Percentiles rank a stretch among this genome's conserved stretches.
Conservation (phyloP, 768 basidiomycete species). For the Lactarius psammicola region DNA sequence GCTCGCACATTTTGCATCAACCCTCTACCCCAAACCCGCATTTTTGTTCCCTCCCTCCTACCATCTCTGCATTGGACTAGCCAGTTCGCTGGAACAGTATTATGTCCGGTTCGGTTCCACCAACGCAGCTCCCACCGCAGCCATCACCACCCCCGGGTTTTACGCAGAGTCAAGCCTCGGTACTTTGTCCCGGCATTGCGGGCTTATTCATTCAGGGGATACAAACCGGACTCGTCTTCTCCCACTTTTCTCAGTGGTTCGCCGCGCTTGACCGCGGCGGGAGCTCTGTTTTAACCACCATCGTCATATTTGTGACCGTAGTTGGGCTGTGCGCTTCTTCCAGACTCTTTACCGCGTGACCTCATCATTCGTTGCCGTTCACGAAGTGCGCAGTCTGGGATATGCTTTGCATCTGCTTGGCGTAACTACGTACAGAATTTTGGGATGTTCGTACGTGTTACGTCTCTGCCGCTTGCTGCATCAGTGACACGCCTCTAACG, state of each 20-base stretch:
- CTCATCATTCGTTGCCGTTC: not conserved
- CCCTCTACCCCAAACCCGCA: not conserved
- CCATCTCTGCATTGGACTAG: not conserved
- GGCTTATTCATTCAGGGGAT: not conserved
- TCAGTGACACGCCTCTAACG: not conserved
- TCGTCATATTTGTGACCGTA: too few species aligned
- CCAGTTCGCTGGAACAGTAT: not conserved
- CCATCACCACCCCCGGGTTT: too few species aligned
- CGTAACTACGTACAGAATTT: not conserved
- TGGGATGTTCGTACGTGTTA: not conserved
- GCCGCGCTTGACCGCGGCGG: too few species aligned
- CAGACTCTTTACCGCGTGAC: too few species aligned
- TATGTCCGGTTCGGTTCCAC: not conserved
- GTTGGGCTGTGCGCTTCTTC: too few species aligned
- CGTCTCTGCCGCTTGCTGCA: not conserved
- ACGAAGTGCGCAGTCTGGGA: conserved; percentile 14
- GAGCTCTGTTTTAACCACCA: too few species aligned
- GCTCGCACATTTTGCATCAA: not conserved
- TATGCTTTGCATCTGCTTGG: conserved; percentile 10
- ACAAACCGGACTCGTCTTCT: too few species aligned
- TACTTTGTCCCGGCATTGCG: conserved; percentile 11
- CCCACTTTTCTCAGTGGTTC: too few species aligned
- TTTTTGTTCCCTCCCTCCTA: not conserved
- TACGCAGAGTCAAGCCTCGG: not conserved
- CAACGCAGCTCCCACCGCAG: not conserved